Evolutionary conservation across 2,329 filamentous ascomycete genomes (phyloP).

Genomic region (Ceratocystis variospora): DNA sequence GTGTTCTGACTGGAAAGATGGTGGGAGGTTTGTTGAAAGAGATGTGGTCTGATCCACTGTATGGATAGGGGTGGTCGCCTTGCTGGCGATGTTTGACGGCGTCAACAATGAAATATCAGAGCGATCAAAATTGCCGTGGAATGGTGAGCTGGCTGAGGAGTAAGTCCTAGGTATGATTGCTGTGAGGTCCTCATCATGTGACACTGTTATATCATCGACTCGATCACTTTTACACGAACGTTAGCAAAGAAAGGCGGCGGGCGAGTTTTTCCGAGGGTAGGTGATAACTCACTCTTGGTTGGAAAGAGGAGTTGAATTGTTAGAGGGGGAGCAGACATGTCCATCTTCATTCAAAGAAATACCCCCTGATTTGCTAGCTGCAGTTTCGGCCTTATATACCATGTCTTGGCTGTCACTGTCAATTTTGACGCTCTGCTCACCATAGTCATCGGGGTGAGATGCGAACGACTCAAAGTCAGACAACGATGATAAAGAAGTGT

Average conservation of each 20-base stretch:
- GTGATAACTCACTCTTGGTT: background rate
- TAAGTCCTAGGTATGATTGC: background rate
- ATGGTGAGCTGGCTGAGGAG: constrained; percentile 26
- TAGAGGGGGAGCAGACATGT: background rate
- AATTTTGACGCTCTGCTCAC: background rate
- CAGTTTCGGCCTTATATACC: background rate
- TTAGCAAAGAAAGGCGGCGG: background rate
- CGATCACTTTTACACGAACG: background rate
- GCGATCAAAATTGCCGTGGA: constrained; percentile 38
- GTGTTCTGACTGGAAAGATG: background rate
- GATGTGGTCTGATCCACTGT: constrained; percentile 22
- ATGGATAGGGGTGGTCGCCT: constrained; percentile 48
- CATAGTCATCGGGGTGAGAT: background rate
- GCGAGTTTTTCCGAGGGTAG: background rate
- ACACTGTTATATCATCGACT: background rate
- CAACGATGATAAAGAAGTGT: constrained; percentile 14
- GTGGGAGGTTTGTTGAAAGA: background rate
- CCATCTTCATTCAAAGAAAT: background rate
- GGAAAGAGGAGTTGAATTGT: background rate
- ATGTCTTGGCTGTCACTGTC: background rate
- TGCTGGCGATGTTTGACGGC: constrained; percentile 44
- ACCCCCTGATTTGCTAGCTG: background rate
- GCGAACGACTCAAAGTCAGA: constrained; percentile 11
- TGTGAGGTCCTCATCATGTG: constrained; percentile 1
- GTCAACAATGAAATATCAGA: constrained; percentile 41